phyloP scores from a whole-genome alignment of 2,329 filamentous ascomycete species.

The Phaeosphaeriaceae sp. region DNA sequence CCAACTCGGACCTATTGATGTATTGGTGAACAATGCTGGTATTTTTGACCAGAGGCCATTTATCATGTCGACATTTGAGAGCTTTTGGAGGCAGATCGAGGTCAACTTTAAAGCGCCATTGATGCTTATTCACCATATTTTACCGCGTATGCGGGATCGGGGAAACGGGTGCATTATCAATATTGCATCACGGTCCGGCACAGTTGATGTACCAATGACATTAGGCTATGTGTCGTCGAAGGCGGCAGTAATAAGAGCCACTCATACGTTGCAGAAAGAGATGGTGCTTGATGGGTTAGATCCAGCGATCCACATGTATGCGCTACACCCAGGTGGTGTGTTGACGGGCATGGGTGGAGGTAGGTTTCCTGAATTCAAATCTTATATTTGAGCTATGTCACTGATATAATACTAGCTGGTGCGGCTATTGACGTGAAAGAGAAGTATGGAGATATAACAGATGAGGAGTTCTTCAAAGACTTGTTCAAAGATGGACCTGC shows the following conservation, averaged over 20 bases:
- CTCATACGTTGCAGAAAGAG: conserved; percentile 38
- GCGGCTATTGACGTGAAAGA: conserved; percentile 29
- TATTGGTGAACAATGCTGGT: conserved; percentile 39
- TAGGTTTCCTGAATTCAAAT: conserved; percentile 13
- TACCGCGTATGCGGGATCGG: conserved; percentile 30
- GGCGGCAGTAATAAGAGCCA: conserved; percentile 36
- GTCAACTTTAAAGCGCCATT: conserved; percentile 43
- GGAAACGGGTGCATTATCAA: conserved; percentile 41
- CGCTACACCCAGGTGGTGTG: conserved; percentile 42
- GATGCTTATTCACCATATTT: conserved; percentile 31
- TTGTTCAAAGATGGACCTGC: conserved; percentile 36
- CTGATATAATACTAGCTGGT: conserved; percentile 20
- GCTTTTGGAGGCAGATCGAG: conserved; percentile 40
- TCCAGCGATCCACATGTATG: conserved; percentile 36
- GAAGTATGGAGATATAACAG: conserved; percentile 35
- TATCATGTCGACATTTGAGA: conserved; percentile 33
- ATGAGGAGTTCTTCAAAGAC: conserved; percentile 32
- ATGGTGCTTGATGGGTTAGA: conserved; percentile 37
- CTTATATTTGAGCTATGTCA: fast-evolving
- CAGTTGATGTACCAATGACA: conserved; percentile 41
- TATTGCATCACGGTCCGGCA: conserved; percentile 36
- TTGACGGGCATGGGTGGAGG: conserved; percentile 33
- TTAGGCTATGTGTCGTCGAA: conserved; percentile 38
- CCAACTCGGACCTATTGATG: conserved; percentile 30
- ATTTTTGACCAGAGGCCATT: conserved; percentile 35